phyloP scores from a whole-genome alignment of 1,284 basidiomycete species.

The Entoloma clypeatum region DNA sequence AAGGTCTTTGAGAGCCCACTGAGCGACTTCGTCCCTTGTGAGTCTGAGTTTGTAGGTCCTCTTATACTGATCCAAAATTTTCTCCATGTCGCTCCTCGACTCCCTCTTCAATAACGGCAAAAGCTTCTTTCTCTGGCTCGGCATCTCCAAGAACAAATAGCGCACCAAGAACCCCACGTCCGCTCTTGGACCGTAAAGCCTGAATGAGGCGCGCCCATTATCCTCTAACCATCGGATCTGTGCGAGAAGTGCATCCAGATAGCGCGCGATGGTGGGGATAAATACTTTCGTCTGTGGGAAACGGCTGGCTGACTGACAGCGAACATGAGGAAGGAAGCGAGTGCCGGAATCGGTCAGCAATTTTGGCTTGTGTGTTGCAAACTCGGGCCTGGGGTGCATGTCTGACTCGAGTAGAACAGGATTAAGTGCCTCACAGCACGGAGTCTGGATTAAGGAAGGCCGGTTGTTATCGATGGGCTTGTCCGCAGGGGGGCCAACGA shows the following conservation, averaged over 20 bases:
- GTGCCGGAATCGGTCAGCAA: conserved; percentile 13
- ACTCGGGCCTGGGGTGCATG: conserved; percentile 13
- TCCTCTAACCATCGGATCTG: conserved; percentile 14
- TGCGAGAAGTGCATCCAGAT: conserved; percentile 16
- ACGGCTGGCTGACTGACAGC: conserved; percentile 14
- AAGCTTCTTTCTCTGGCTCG: too few relatives aligned
- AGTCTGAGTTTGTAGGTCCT: conserved; percentile 15
- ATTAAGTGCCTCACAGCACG: conserved; percentile 13
- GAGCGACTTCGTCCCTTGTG: conserved; percentile 6
- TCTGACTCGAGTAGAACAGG: conserved; percentile 15
- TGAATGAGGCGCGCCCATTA: conserved; percentile 12
- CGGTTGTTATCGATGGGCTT: conserved; percentile 8
- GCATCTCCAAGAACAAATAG: too few relatives aligned
- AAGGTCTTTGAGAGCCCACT: conserved; percentile 2
- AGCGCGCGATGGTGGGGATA: conserved; percentile 4
- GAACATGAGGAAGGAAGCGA: conserved; percentile 15
- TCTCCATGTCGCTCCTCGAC: conserved; percentile 11
- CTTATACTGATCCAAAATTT: conserved; percentile 14
- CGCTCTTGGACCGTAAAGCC: conserved; percentile 9
- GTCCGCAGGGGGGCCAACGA: conserved; percentile 13
- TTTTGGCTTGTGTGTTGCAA: conserved; percentile 14
- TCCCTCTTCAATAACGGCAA: conserved; percentile 11
- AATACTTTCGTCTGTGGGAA: conserved; percentile 8
- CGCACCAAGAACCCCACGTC: conserved; percentile 12
- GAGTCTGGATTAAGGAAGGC: conserved; percentile 13